These are phyloP conservation scores for Nitzschia inconspicua DNA, from an alignment of 108 stramenopile species.

Conservation along the genomic window DNA sequence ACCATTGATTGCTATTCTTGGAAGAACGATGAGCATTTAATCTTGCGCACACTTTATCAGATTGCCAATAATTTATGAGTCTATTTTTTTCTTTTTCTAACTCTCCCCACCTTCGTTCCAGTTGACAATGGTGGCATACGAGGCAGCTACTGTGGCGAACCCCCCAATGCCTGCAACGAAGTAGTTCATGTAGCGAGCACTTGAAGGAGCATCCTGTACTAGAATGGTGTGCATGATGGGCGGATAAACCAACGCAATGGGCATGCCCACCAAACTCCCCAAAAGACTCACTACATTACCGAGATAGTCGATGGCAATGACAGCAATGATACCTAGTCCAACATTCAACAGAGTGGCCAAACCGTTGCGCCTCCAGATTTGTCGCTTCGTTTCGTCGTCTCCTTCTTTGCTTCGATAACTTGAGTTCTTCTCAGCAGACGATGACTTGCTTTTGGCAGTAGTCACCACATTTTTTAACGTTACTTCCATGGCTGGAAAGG, in stretches of 20 bases:
- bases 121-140: constrained; percentile 31
- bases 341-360: constrained; percentile 18
- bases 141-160: constrained; percentile 31
- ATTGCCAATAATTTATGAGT: too few species aligned
- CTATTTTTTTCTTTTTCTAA: too few species aligned
- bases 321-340: constrained; percentile 31
- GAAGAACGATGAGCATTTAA: too few species aligned
- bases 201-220: constrained; percentile 5
- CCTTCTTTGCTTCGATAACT: neutral
- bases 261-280: constrained; percentile 47
- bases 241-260: constrained; percentile 50
- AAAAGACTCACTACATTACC: constrained; percentile 51
- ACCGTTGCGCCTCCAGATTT: constrained; percentile 8
- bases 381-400: neutral
- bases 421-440: neutral
- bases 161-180: constrained; percentile 28
- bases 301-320: constrained; percentile 33
- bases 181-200: constrained; percentile 13
- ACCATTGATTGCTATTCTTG: too few species aligned
- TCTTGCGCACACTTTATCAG: too few species aligned
- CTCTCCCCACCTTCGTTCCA: constrained; percentile 33
- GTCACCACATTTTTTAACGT: constrained; percentile 5
- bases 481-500: constrained; percentile 57
- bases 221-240: constrained; percentile 37
- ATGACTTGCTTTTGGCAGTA: neutral